Conservation (phyloP, 768 basidiomycete species). For the Lyophyllum shimeji region DNA sequence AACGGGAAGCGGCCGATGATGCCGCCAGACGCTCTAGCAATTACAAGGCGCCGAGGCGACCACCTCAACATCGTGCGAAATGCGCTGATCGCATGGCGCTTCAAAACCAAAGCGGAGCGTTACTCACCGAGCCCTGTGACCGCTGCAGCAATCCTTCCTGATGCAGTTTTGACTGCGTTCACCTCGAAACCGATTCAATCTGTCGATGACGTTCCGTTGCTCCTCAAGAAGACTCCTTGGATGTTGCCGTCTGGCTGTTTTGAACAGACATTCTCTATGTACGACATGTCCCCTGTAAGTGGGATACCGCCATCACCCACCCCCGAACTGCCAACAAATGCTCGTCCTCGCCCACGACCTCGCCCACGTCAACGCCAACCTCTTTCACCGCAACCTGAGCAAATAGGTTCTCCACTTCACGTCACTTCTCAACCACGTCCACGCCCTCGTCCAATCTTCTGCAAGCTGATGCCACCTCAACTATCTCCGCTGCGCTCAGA, state of each 20-base stretch:
- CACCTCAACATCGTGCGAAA: slow-evolving; percentile 16
- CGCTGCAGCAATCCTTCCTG: slow-evolving; percentile 21
- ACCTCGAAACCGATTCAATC: slow-evolving; percentile 17
- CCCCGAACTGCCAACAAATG: too few relatives aligned
- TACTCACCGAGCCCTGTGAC: slow-evolving; percentile 16
- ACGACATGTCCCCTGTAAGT: neutral
- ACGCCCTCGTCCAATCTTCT: neutral
- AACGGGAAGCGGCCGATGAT: slow-evolving; percentile 24
- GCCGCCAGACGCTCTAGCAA: neutral
- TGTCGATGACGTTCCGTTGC: slow-evolving; percentile 12
- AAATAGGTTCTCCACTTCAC: too few relatives aligned
- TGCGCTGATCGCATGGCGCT: slow-evolving; percentile 16
- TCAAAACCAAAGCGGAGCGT: neutral
- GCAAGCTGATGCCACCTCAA: too few relatives aligned
- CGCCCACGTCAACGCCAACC: neutral
- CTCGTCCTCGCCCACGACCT: neutral
- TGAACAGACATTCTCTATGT: neutral
- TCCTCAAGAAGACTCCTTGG: slow-evolving; percentile 4
- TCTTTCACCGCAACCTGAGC: too few relatives aligned
- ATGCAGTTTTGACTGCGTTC: slow-evolving; percentile 23
- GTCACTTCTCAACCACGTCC: too few relatives aligned
- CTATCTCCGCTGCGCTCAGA: too few relatives aligned
- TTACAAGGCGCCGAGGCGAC: slow-evolving; percentile 9
- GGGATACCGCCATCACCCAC: too few relatives aligned
- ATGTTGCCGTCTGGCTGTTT: neutral